phyloP scores from a whole-genome alignment of 2,329 filamentous ascomycete genomes.

The Monilinia vaccinii-corymbosi region DNA sequence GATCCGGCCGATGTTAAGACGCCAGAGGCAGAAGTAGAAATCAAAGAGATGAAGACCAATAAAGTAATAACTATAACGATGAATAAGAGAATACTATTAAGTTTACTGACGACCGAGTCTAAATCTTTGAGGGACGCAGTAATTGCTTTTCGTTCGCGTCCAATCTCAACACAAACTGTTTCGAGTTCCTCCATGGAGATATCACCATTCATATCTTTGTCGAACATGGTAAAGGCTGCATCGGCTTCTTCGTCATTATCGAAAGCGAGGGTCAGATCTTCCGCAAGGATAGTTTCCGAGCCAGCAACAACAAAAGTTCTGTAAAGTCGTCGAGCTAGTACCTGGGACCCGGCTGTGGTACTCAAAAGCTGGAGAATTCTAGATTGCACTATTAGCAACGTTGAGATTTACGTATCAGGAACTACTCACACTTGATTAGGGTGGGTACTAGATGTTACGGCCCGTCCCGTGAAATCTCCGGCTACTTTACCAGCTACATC shows the following conservation, averaged over 20 bases:
- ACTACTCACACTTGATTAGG: conserved; percentile 60
- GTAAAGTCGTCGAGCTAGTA: conserved; percentile 79
- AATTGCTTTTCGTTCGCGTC: conserved; percentile 89
- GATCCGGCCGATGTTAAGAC: conserved; percentile 86
- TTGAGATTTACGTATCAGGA: neutral
- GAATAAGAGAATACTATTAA: conserved; percentile 83
- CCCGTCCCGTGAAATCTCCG: conserved; percentile 80
- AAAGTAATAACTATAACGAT: conserved; percentile 73
- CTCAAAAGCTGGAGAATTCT: conserved; percentile 63
- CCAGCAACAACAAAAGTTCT: conserved; percentile 72
- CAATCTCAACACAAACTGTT: conserved; percentile 86
- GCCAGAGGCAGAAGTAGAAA: conserved; percentile 82
- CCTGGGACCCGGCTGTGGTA: conserved; percentile 65
- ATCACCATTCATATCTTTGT: conserved; percentile 93
- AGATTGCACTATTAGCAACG: conserved; percentile 12
- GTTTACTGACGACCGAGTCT: conserved; percentile 83
- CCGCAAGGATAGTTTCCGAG: conserved; percentile 65
- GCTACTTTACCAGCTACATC: conserved; percentile 79
- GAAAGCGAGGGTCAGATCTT: conserved; percentile 73
- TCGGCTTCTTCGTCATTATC: conserved; percentile 77
- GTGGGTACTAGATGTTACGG: conserved; percentile 59
- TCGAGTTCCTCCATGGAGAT: conserved; percentile 94
- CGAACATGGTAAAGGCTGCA: conserved; percentile 83
- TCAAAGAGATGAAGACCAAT: conserved; percentile 79
- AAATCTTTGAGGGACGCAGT: conserved; percentile 90